Base-by-base conservation (phyloP, 805 yeast species). In the Blastobotrys robertii region DNA sequence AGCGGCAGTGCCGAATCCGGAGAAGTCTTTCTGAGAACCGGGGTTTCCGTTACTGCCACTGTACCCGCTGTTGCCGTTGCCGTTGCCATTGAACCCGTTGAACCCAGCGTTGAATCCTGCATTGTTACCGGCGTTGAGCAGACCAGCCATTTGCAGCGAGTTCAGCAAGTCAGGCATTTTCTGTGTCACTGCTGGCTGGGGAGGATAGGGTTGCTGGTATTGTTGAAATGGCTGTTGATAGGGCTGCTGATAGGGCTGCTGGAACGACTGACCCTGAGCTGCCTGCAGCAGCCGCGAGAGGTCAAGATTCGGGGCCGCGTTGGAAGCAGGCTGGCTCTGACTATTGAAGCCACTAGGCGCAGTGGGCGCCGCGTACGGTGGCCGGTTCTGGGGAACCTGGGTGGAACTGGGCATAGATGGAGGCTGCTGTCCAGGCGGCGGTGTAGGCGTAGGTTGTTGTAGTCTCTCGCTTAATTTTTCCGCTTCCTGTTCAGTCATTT, bases 101-200 rank as follows among this genome's bases (percentile, higher is more conserved):
- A 6, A 6, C 25, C 6, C 25, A 19, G 6, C 25, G 25, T 4
- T 19, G 25, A 19, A 19, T 19, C 25, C 25, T 4, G 25, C 25
- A 19, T 19, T 19, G 6, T 19, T 19, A 6, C 25, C 42, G 3
- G 45, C 25, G 15, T 40, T 44, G 12, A 58, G 41, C 13, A 58
- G 42, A 6, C 61, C 63, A 3, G 63, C 58, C 9, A 49, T 45
- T 42, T 50, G 48, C 19, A 58, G 47, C 4, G 28, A 19, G 38
- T 30, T 10, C 31, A 30, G 38, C 12, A 36, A 3, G 34, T 29
- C 40, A 4, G 43, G 44, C 25, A 13, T 36, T n/a, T 4, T 28
- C 41, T n/a, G 44, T 16, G 33, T 22, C 33, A 40, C 10, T 4
- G 12, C 9, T 7, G 13, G 42, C 16, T 37, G 43, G 8, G 33